Evolutionary conservation across 495 filamentous ascomycete genomes (phyloP).

Genomic region (Xylaria venustula): DNA sequence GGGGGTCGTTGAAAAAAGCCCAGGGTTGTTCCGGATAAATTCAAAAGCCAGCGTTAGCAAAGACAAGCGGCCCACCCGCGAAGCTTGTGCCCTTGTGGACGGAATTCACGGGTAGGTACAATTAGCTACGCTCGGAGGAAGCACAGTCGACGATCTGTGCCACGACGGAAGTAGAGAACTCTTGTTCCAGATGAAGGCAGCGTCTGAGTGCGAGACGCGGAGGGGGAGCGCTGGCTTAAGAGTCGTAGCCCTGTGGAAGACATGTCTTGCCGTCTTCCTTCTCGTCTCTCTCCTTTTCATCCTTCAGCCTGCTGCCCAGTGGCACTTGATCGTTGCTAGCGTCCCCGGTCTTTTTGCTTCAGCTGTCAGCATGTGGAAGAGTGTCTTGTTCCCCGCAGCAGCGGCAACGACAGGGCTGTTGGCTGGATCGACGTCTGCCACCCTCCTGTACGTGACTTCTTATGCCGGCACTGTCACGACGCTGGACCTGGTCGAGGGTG

Average conservation of each 20-base stretch:
- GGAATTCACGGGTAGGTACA: not conserved
- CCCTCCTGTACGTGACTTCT: slow-evolving; percentile 58
- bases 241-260: slow-evolving; percentile 15
- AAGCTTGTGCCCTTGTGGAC: not conserved
- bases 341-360: slow-evolving; percentile 13
- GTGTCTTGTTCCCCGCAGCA: slow-evolving; percentile 24
- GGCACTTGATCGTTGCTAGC: slow-evolving; percentile 17
- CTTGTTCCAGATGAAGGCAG: not conserved
- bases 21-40: slow-evolving; percentile 11
- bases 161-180: slow-evolving; percentile 8
- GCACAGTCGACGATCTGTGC: not conserved
- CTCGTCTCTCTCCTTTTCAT: slow-evolving; percentile 18
- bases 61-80: not conserved
- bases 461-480: slow-evolving; percentile 60
- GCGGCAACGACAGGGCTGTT: slow-evolving; percentile 27
- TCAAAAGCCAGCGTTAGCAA: not conserved
- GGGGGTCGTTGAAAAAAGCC: not conserved
- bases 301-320: not conserved
- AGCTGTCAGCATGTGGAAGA: slow-evolving; percentile 26
- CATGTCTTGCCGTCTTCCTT: slow-evolving; percentile 21
- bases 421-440: slow-evolving; percentile 32
- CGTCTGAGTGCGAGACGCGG: not conserved
- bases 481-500: slow-evolving; percentile 40
- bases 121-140: not conserved
- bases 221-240: not conserved